These are phyloP conservation scores for Suillus luteus DNA, from an alignment of 768 basidiomycete genomes.

Conservation along the genomic window DNA sequence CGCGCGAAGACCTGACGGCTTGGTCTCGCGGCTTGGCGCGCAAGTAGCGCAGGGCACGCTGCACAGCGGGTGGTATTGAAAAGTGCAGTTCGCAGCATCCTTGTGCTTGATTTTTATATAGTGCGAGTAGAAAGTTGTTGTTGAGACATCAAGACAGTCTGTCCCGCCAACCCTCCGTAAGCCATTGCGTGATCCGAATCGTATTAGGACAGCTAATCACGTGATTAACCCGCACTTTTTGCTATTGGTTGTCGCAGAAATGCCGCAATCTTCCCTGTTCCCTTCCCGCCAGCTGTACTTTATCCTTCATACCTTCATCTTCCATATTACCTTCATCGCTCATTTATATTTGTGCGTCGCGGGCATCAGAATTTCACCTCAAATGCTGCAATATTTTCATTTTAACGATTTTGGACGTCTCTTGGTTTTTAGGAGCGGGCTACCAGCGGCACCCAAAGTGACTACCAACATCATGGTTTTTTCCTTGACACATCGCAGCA, in stretches of 20 bases:
- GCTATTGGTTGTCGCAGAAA: conserved; percentile 41
- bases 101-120: background rate
- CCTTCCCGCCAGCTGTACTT: background rate
- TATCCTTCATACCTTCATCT: background rate
- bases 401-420: background rate
- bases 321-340: background rate
- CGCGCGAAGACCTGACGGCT: conserved; percentile 27
- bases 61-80: conserved; percentile 18
- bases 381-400: background rate
- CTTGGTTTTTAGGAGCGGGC: background rate
- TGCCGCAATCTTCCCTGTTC: conserved; percentile 36
- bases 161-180: background rate
- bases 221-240: conserved; percentile 25
- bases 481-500: conserved; percentile 22
- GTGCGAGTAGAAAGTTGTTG: background rate
- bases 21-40: conserved; percentile 13
- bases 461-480: background rate
- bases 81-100: conserved; percentile 29
- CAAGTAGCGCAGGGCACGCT: conserved; percentile 15
- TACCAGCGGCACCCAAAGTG: background rate
- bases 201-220: conserved; percentile 12
- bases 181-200: conserved; percentile 12
- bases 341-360: background rate
- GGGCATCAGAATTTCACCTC: background rate
- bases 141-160: background rate